Evolutionary conservation across 352 stramenopile species (phyloP).

Genomic region (Globisporangium canariense): DNA sequence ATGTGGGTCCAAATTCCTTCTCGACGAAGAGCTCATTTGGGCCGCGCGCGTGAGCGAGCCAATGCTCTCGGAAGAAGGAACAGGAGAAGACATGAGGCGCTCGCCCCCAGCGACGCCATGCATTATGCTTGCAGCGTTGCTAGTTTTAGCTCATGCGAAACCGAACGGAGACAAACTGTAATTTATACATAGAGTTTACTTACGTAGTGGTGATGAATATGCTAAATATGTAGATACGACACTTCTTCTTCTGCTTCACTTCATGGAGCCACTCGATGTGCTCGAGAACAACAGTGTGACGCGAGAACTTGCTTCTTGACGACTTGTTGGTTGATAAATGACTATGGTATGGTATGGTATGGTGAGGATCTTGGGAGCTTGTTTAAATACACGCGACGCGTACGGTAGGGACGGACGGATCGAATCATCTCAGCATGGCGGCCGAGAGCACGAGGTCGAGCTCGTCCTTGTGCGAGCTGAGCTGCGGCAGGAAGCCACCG

Average conservation of each 20-base stretch:
- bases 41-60: no score
- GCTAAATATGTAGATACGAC: not conserved
- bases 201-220: not conserved
- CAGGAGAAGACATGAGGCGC: no score
- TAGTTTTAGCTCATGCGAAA: not conserved
- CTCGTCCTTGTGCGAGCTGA: conserved; percentile 52
- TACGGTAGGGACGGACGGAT: not conserved
- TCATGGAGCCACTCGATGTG: not conserved
- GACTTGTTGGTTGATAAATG: conserved; percentile 4
- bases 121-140: no score
- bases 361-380: not conserved
- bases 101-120: no score
- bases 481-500: conserved; percentile 56
- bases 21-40: not conserved
- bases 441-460: conserved; percentile 74
- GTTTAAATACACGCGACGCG: conserved; percentile 1
- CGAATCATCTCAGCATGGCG: conserved; percentile 55
- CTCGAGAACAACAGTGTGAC: not conserved
- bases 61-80: no score
- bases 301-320: not conserved
- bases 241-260: not conserved
- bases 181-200: not conserved
- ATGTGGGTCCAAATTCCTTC: not conserved
- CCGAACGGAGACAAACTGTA: not conserved
- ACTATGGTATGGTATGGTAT: conserved; percentile 15